Evolutionary conservation across 306 rosid genomes (phyloP), one percentile per base, ranked within the genome.

Genomic region (Oemleria cerasiformis): DNA sequence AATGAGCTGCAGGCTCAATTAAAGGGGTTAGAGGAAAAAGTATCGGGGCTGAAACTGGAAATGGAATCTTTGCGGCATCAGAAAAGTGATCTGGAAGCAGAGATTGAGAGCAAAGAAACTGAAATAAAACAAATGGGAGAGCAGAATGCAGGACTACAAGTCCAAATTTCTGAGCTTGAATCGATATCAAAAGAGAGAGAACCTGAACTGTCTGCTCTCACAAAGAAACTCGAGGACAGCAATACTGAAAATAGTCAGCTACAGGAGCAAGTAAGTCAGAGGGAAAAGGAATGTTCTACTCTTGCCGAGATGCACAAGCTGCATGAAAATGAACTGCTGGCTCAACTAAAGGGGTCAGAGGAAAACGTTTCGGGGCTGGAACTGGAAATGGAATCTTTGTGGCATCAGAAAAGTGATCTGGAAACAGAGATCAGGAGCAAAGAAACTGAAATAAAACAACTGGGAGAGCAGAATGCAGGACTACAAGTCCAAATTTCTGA

Each of bases 301-400:
- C 86, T 91, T 70, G 75, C 75, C 71, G 84, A 84, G 81, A 78
- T 9, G 78, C 92, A 83, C 23, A 84, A 85, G 73, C 82, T 63
- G 73, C 75, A 78, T 70, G 77, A 80, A 73, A 85, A 67, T 23
- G 89, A 82, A 45, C 80, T 86, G 47, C 77, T 78, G 23, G 74
- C 77, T 79, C 82, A 71, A 64, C 72, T 85, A 64, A 80, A 49
- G 77, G 84, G 67, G 59, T 79, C 86, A 5, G 86, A 81, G 47
- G 68, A 16, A 1, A 54, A 12, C 56, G 63, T 84, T 57, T 21
- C 72, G 39, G 70, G 21, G 54, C 79, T 88, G 79, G 74, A 72
- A 72, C 68, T 66, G 77, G 87, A 85, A 70, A 39, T 87, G 73
- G 79, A 79, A 51, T 84, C 84, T 51, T 79, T 82, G 75, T 83